These are phyloP conservation scores for Peribolospora baueri DNA, from an alignment of 768 basidiomycete genomes.

Conservation along the genomic window DNA sequence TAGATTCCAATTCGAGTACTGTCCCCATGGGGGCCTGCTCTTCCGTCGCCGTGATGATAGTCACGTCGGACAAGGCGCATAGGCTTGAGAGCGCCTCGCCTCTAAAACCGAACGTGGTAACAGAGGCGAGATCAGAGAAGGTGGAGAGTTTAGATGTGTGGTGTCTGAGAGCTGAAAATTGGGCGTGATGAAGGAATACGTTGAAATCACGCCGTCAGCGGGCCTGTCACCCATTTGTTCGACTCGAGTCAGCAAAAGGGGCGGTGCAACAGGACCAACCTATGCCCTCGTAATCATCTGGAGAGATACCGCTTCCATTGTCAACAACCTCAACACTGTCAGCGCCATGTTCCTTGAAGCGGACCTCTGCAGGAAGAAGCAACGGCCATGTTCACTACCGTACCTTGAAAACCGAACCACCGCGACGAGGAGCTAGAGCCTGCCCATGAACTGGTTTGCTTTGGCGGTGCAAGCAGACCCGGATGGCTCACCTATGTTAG, in stretches of 20 bases:
- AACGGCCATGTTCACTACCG: background rate
- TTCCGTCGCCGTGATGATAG: constrained; percentile 47
- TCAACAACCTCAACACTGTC: constrained; percentile 67
- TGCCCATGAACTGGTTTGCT: constrained; percentile 1
- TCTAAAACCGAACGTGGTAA: constrained; percentile 75
- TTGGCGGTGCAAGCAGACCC: background rate
- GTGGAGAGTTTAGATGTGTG: constrained; percentile 73
- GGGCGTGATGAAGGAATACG: background rate
- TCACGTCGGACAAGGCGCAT: constrained; percentile 31
- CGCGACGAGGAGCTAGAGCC: too few relatives aligned
- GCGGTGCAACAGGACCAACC: constrained; percentile 28
- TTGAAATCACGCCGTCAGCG: background rate
- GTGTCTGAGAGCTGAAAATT: constrained; percentile 49
- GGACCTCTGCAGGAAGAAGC: constrained; percentile 37
- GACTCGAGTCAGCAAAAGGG: background rate
- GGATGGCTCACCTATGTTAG: constrained; percentile 41
- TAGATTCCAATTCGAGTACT: constrained; percentile 42
- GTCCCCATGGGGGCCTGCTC: constrained; percentile 53
- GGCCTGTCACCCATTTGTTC: background rate
- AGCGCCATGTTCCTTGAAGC: constrained; percentile 68
- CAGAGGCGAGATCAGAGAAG: constrained; percentile 43
- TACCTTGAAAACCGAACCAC: background rate
- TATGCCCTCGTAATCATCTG: constrained; percentile 48
- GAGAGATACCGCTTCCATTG: constrained; percentile 66
- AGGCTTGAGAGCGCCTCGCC: constrained; percentile 89